Base-by-base conservation (phyloP, 352 stramenopile species). In the Pythium apleroticum region DNA sequence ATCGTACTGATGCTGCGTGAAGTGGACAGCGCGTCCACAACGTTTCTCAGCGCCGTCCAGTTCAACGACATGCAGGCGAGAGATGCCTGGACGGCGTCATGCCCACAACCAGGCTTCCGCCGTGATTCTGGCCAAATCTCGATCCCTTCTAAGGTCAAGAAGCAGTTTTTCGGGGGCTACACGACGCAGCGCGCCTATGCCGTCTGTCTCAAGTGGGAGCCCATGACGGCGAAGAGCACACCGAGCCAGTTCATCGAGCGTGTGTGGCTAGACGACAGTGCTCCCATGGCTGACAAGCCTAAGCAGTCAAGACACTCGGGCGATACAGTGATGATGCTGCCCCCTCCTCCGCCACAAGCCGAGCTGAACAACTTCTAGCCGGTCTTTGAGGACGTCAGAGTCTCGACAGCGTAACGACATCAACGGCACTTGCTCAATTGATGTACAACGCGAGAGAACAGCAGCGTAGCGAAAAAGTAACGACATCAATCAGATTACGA, bases 261-360 rank as follows among this genome's bases (percentile, higher is more conserved):
- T 15, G 72, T 80, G 17, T 84, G 76, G 76, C 43, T 84, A 12
- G 71, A 81, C n/a, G 76, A 84, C 55, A 68, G 60, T 5, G 57
- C 41, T 2, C 46, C 61, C 0, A 81, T 84, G 76, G 35, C 59
- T 17, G 60, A 78, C 17, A 81, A 81, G 20, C 74, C 76, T 35
- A 67, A 57, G 46, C 15, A 55, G n/a, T 11, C 41, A 3, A 28
- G 48, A 10, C 33, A 57, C 39, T 15, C 11, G 15, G 65, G 59
- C 8, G 27, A 56, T 14, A 11, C 9, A 1, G 14, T 1, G 17
- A 66, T 69, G 52, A n/a, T 33, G 10, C 22, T 68, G 33, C 56
- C 39, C 20, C 2, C 45, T 7, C 25, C 57, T 41, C 57, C 48
- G 35, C 28, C 49, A 20, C 20, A n/a, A 14, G 49, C 25, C 27